A percentile compares a stretch with the other conserved stretches of the same genome.
Evolutionary conservation across 768 basidiomycete species (phyloP).

Genomic region (Lactarius hatsudake): DNA sequence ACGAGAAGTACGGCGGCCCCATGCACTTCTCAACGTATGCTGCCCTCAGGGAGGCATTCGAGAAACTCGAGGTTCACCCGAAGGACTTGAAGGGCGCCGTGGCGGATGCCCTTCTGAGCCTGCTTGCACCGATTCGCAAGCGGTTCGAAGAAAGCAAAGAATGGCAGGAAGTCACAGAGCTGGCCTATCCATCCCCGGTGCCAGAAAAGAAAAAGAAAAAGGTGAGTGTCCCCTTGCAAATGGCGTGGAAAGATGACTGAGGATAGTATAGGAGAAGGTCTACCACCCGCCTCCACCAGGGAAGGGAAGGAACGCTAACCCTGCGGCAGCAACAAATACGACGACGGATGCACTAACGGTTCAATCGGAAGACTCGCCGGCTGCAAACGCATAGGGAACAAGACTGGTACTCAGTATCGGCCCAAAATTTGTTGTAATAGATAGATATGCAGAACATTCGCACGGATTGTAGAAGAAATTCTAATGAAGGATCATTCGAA

Average conservation of each 20-base stretch:
- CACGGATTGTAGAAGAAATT: background rate
- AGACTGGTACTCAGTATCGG: background rate
- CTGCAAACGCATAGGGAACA: background rate
- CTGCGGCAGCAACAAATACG: constrained; percentile 23
- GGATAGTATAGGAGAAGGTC: constrained; percentile 59
- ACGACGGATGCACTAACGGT: background rate
- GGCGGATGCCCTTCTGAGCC: constrained; percentile 62
- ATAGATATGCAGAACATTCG: background rate
- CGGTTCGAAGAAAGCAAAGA: constrained; percentile 74
- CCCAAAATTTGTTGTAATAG: background rate
- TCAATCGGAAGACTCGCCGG: background rate
- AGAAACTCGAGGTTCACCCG: constrained; percentile 76
- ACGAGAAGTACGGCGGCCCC: constrained; percentile 79
- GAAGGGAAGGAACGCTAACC: constrained; percentile 59
- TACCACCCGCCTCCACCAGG: constrained; percentile 84
- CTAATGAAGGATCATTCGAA: background rate
- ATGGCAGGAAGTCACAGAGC: constrained; percentile 71
- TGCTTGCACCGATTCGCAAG: constrained; percentile 79
- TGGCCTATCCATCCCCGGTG: constrained; percentile 82
- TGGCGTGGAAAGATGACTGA: background rate
- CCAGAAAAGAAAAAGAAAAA: constrained; percentile 66
- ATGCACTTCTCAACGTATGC: constrained; percentile 69
- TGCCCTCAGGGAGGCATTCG: constrained; percentile 71
- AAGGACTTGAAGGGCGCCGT: constrained; percentile 85
- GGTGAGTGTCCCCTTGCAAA: constrained; percentile 27